Evolutionary conservation across 768 basidiomycete genomes (phyloP), one percentile per base, ranked within the genome.

Genomic region (Fomitopsis pulvina): DNA sequence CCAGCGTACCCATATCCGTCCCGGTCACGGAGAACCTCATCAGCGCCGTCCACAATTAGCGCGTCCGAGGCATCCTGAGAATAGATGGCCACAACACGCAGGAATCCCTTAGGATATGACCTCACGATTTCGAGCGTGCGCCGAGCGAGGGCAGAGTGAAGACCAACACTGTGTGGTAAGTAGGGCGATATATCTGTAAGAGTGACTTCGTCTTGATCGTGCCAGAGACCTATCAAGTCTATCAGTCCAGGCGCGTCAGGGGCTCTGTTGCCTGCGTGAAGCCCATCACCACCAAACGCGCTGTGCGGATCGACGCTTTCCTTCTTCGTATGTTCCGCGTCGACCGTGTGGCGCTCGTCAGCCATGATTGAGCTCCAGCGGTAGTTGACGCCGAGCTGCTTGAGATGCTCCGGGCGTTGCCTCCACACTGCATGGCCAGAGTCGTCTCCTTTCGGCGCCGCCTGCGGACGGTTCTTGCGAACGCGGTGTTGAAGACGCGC

Each of bases 371-470:
- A 50, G 56, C 78, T 78, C 59, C 70, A 68, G 8, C 78, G 67
- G 53, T 73, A 79, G 57, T 79, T 79, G 42, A 78, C 63, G 9
- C 73, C 75, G 25, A 77, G 68, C 60, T 75, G 73, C 48, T 47
- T 47, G 10, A 34, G 25, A 3, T 20, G n/a, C 9, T 45, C 44
- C n/a, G 28, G 24, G 10, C 24, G 12, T 4, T 16, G 18, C 4
- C 16, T 18, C n/a, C 41, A 16, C 10, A 25, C 11, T 8, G 16
- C 41, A n/a, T n/a, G n/a, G n/a, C n/a, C n/a, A n/a, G n/a, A n/a
- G n/a, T n/a, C n/a, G 10, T 27, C 29, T 16, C 27, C 25, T 12
- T 24, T n/a, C n/a, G n/a, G n/a, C n/a, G n/a, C 26, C 4, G 26
- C 44, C 8, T 27, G 12, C 10, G 25, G 26, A 28, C 29, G 44